phyloP scores from a whole-genome alignment of 768 basidiomycete genomes.

The Boletus sp. region DNA sequence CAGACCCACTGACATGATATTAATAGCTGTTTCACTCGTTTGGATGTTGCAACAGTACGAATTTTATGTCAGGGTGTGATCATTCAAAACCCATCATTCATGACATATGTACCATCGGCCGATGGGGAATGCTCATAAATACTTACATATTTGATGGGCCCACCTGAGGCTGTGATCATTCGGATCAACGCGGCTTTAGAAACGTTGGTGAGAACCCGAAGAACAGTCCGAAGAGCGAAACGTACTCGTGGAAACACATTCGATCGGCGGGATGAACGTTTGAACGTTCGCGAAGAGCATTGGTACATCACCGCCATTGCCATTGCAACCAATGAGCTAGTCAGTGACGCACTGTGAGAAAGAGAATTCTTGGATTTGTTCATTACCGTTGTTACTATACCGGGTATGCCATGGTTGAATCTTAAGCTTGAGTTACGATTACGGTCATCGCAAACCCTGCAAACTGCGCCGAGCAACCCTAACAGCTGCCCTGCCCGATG shows the following conservation, averaged over 20 bases:
- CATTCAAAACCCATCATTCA: background rate
- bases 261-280: background rate
- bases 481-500: background rate
- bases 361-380: background rate
- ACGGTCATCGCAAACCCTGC: background rate
- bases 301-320: background rate
- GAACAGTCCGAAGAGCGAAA: conserved; percentile 1
- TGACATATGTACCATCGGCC: background rate
- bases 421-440: conserved; percentile 5
- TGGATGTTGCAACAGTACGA: conserved; percentile 89
- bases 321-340: background rate
- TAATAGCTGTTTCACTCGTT: conserved; percentile 59
- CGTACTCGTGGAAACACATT: conserved; percentile 13
- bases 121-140: background rate
- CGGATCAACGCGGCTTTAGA: conserved; percentile 9
- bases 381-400: conserved; percentile 2
- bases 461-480: background rate
- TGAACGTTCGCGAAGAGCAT: background rate
- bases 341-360: background rate
- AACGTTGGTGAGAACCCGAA: background rate
- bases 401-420: conserved; percentile 8
- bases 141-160: background rate
- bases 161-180: background rate
- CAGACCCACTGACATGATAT: conserved; percentile 10
- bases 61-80: conserved; percentile 60